phyloP scores from a whole-genome alignment of 2,329 filamentous ascomycete species.

The Sarocladium strictum region DNA sequence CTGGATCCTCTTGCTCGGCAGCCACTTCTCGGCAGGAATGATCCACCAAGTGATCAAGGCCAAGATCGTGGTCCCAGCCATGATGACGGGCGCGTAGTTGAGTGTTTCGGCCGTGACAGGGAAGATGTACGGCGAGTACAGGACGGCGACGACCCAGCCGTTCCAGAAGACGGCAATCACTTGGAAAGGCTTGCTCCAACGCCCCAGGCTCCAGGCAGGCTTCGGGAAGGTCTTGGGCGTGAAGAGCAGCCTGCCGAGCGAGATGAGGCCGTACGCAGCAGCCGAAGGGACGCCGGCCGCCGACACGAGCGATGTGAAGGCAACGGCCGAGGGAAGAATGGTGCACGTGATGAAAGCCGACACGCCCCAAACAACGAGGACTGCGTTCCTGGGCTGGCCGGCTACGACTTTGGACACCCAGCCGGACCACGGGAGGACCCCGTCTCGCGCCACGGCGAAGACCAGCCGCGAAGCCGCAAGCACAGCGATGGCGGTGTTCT shows the following conservation, averaged over 20 bases:
- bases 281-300: constrained; percentile 46
- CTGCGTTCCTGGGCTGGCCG: constrained; percentile 54
- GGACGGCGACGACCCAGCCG: constrained; percentile 40
- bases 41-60: constrained; percentile 41
- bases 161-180: constrained; percentile 43
- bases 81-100: constrained; percentile 46
- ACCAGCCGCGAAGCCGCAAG: constrained; percentile 55
- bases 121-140: constrained; percentile 40
- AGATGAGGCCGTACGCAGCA: constrained; percentile 46
- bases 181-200: constrained; percentile 39
- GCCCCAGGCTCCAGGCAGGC: constrained; percentile 39
- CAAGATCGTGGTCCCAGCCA: constrained; percentile 41
- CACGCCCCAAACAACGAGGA: constrained; percentile 51
- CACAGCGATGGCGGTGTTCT: constrained; percentile 55
- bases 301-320: constrained; percentile 48
- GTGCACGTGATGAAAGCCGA: constrained; percentile 51
- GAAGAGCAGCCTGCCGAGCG: constrained; percentile 38
- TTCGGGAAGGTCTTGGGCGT: constrained; percentile 42
- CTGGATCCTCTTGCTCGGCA: constrained; percentile 37
- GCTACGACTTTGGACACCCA: constrained; percentile 50
- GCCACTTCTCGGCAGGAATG: constrained; percentile 39
- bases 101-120: constrained; percentile 35
- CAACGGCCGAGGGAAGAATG: constrained; percentile 43
- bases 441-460: constrained; percentile 56
- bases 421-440: constrained; percentile 51